Evolutionary conservation across 2,329 filamentous ascomycete species (phyloP).

Genomic region (Aaosphaeria arxii): DNA sequence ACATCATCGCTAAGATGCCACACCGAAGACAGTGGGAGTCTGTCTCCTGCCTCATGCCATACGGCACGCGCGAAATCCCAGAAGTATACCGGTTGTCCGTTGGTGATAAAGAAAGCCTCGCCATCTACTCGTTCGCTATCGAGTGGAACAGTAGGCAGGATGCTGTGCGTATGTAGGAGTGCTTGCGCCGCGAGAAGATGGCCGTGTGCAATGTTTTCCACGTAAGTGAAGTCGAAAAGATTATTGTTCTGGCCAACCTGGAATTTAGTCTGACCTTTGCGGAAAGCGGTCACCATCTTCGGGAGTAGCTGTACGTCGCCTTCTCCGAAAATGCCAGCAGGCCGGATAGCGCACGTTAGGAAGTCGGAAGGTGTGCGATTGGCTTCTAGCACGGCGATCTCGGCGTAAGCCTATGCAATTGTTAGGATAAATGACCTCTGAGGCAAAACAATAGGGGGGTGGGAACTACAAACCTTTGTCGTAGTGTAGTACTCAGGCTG

Average conservation of each 20-base stretch:
- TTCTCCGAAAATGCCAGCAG: slow-evolving; percentile 52
- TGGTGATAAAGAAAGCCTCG: slow-evolving; percentile 52
- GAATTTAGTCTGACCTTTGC: slow-evolving; percentile 48
- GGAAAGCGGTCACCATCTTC: slow-evolving; percentile 43
- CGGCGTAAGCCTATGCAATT: slow-evolving; percentile 41
- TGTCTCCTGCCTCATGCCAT: slow-evolving; percentile 45
- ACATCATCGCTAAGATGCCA: slow-evolving; percentile 44
- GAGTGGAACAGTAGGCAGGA: slow-evolving; percentile 37
- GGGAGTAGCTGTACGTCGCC: slow-evolving; percentile 47
- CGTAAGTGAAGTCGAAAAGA: slow-evolving; percentile 54
- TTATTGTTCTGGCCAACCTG: slow-evolving; percentile 53
- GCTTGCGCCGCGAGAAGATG: slow-evolving; percentile 51
- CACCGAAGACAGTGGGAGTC: slow-evolving; percentile 35
- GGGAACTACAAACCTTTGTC: slow-evolving; percentile 40
- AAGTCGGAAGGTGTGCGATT: slow-evolving; percentile 47
- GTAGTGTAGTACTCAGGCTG: slow-evolving; percentile 52
- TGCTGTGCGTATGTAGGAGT: slow-evolving; percentile 44
- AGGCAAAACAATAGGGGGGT: neutral
- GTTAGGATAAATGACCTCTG: neutral
- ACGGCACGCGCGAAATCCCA: slow-evolving; percentile 49
- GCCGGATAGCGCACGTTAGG: slow-evolving; percentile 49
- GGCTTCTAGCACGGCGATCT: slow-evolving; percentile 47
- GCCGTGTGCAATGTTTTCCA: slow-evolving; percentile 51
- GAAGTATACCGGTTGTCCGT: slow-evolving; percentile 50
- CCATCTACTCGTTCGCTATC: slow-evolving; percentile 48